Percentiles rank a stretch among this genome's conserved stretches.
Conservation (phyloP, 2,329 filamentous ascomycete species). For the Rhinocladiella similis region DNA sequence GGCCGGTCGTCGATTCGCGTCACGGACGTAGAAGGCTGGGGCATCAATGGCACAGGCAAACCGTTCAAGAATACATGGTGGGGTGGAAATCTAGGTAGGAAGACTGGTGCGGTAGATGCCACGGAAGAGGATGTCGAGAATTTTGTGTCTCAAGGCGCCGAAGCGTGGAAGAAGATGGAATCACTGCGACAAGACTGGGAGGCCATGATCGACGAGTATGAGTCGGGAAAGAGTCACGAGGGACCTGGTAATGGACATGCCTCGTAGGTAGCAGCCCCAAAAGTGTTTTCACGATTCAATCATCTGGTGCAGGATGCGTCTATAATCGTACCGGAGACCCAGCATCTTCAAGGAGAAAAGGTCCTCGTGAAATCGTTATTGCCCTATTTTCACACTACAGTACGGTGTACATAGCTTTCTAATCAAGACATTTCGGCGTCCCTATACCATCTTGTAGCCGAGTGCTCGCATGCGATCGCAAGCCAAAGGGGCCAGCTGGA, state of each 20-base stretch:
- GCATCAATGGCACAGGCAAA: constrained; percentile 56
- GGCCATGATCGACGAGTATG: constrained; percentile 36
- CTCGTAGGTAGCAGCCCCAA: background rate
- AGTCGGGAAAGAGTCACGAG: background rate
- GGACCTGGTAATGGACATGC: constrained; percentile 2
- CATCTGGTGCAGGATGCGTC: background rate
- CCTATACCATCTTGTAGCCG: too few relatives aligned
- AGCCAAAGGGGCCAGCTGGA: too few relatives aligned
- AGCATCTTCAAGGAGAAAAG: too few relatives aligned
- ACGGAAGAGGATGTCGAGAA: constrained; percentile 61
- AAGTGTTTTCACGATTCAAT: background rate
- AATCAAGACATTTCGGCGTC: too few relatives aligned
- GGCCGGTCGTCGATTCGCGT: constrained; percentile 61
- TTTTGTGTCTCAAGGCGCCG: constrained; percentile 63
- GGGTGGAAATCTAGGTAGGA: constrained; percentile 57
- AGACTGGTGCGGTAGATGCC: constrained; percentile 57
- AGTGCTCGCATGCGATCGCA: too few relatives aligned
- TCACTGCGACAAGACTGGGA: constrained; percentile 67
- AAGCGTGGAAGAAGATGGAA: constrained; percentile 72
- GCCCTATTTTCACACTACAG: too few relatives aligned
- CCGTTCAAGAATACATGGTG: constrained; percentile 27
- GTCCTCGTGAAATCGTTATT: too few relatives aligned
- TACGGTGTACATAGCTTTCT: too few relatives aligned
- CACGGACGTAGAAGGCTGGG: constrained; percentile 88
- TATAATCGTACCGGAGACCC: too few relatives aligned